Base-by-base conservation (phyloP, 148 eudicot species). In the Spergularia bocconei region DNA sequence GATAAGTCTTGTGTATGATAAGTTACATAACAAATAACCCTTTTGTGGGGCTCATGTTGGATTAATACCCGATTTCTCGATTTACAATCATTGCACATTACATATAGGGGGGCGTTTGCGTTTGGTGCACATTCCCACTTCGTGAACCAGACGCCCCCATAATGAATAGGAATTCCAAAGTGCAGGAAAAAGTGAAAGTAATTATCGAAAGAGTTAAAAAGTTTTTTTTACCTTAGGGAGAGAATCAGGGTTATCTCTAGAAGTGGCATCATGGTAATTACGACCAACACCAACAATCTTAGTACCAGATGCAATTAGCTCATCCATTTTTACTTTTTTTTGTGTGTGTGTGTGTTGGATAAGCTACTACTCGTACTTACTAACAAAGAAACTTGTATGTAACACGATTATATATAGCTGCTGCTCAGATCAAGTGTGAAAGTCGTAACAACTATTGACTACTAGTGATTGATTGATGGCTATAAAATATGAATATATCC, bases 141-240 rank as follows among this genome's bases (percentile, higher is more conserved):
- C n/a, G n/a, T n/a, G n/a, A n/a, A n/a, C n/a, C n/a, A n/a, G n/a
- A n/a, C n/a, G n/a, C n/a, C n/a, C n/a, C n/a, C n/a, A 12, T 5
- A 0, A 41, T n/a, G 13, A 38, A 1, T 29, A 3, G 36, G 36
- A 29, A 0, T 29, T 44, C 23, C 70, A 41, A n/a, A 33, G 21
- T 29, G 67, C 4, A 38, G 39, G 36, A 13, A 65, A 16, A 65
- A 39, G 11, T 39, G 14, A 23, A 23, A 23, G 25, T 23, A 65
- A n/a, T n/a, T n/a, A n/a, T n/a, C n/a, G n/a, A 39, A 39, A 38
- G 13, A 2, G 6, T 2, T 7, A 29, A 13, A 61, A 12, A 23
- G 25, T 23, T 23, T 23, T n/a, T n/a, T 10, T 0, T 38, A 88
- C 96, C 86, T 90, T 90, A 70, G 96, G 96, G 54, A 75, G 60